Evolutionary conservation across 2,329 filamentous ascomycete species (phyloP), one percentile per base, ranked within the genome.

Genomic region (Acephala macrosclerotiorum): DNA sequence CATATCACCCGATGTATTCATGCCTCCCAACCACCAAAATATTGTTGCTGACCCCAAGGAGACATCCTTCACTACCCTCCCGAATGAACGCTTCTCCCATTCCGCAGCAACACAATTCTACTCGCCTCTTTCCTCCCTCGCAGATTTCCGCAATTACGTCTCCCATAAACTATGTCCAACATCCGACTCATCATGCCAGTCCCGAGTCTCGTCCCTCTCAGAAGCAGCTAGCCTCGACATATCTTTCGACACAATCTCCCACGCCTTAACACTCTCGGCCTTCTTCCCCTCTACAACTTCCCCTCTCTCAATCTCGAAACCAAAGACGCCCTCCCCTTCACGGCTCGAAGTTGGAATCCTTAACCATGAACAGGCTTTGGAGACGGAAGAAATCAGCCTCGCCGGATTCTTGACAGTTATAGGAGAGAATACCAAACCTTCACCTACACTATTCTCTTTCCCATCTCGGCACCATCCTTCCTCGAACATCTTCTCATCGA

Each of bases 321-420:
- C 66, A 16, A 26, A 36, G 4, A 72, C 78, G 0, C 75, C 79
- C 1, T 82, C 88, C 12, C 55, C 61, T 57, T 67, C 66, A n/a
- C 86, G 90, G 57, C 85, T 93, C 5, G 95, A 98, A 76, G 87
- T 97, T 22, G 95, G 95, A 18, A 85, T 97, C 49, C 80, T 98
- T 64, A 87, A 87, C 6, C 82, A 85, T 12, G 89, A 94, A 70
- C 80, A 81, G 3, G 84, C 89, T 16, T 81, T 87, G 16, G 88
- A 93, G 65, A 80, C 87, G 0, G 87, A 94, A 76, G 92, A 97
- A 70, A 79, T 97, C 14, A 91, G 90, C 42, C 84, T 97, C 45
- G 89, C 90, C 5, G 95, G 95, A 2, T 85, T 94, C 62, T 80
- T 97, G 60, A 90, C 89, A 0, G 91, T 96, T 2, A 80, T 97